Base-by-base conservation (phyloP, 176 grass and related monocot genomes). In the Oryza nivara region DNA sequence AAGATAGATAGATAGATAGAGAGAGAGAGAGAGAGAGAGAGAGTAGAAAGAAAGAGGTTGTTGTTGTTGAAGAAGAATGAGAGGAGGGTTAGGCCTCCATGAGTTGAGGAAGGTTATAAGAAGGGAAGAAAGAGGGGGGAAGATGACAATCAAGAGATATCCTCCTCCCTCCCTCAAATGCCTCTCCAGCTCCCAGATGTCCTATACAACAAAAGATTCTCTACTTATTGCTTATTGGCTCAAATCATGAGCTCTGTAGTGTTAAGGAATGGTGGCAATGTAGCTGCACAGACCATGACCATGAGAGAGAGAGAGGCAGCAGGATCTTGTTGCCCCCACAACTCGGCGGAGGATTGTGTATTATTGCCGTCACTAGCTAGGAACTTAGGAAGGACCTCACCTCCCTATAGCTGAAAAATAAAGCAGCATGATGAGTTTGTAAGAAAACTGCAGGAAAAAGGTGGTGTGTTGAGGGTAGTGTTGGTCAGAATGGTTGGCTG, bases 131-230 rank as follows among this genome's bases (percentile, higher is more conserved):
- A 63, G 28, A 44, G 41, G 32, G 43, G 45, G 61, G 48, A 74
- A 90, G 84, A 67, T 82, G 74, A 86, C 83, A 86, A 90, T 82
- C 73, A 77, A 82, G 73, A 86, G 78, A 90, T 86, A 89, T 73
- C 43, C 7, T 60, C 47, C 78, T 75, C 85, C 60, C 71, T 61
- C 70, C 60, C 71, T 47, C 70, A 74, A 80, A 68, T 44, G 60
- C 16, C 45, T 81, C 64, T 14, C 9, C 40, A 41, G 40, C 34
- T 75, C 70, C 75, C 70, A 61, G 70, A 68, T 75, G 70, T 75
- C 51, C 73, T 56, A 67, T 72, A 70, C 78, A 67, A 67, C 14
- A 52, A 60, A 83, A 90, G 84, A 86, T 86, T 90, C 84, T 68
- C 84, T 72, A 65, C 72, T 71, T 83, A 83, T 74, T 83, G 20